A percentile compares a stretch with the other conserved stretches of the same genome.
These are phyloP conservation scores for Psophocarpus tetragonolobus DNA, from an alignment of 306 rosid genomes.

Conservation along the genomic window DNA sequence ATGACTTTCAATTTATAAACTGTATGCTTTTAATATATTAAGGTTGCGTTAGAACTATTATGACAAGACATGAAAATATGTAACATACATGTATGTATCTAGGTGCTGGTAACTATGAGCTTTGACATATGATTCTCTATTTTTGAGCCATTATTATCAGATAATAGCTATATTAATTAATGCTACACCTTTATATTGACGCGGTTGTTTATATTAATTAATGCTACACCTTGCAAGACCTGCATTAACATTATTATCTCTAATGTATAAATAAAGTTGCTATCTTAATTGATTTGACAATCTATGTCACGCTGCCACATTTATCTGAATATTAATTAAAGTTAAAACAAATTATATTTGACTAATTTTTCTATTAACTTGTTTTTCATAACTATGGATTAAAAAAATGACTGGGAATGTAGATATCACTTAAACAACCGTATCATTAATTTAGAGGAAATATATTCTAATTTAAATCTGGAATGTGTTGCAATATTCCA, in stretches of 20 bases:
- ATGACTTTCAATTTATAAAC: slow-evolving; percentile 1
- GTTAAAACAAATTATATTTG: neutral
- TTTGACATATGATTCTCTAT: neutral
- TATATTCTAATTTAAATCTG: neutral
- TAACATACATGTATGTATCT: neutral
- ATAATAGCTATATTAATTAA: neutral
- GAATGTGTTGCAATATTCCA: neutral
- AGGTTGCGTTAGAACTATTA: neutral
- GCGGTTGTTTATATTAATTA: neutral
- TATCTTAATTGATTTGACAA: neutral
- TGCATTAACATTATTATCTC: neutral
- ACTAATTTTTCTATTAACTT: neutral
- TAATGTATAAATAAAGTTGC: neutral
- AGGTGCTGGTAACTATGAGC: neutral
- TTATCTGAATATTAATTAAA: neutral
- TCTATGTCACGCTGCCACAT: neutral
- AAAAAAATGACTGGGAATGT: too few relatives aligned
- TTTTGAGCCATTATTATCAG: slow-evolving; percentile 24
- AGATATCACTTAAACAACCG: neutral
- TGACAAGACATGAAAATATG: neutral
- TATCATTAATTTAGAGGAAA: neutral
- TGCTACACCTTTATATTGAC: neutral
- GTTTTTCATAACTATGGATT: too few relatives aligned
- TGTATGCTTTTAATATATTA: neutral
- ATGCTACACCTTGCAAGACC: neutral